These are phyloP conservation scores for Abortiporus biennis DNA, from an alignment of 1,284 basidiomycete species.

Conservation along the genomic window DNA sequence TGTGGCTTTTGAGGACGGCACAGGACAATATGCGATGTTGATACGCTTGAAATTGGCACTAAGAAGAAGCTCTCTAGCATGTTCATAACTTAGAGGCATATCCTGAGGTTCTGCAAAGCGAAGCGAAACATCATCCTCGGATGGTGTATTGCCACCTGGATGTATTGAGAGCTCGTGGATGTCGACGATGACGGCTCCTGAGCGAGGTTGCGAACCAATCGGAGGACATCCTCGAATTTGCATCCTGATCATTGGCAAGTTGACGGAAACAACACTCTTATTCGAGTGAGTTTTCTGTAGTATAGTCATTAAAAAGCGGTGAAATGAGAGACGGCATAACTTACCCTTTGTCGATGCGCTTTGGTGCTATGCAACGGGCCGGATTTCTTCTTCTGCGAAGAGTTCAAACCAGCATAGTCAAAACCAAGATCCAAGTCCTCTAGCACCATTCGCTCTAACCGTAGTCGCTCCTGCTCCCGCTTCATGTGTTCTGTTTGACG, in stretches of 20 bases:
- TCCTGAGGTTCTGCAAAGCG: conserved; percentile 34
- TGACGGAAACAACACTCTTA: conserved; percentile 17
- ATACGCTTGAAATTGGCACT: not conserved
- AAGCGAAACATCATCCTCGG: conserved; percentile 19
- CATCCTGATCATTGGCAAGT: conserved; percentile 50
- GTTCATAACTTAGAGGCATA: conserved; percentile 1
- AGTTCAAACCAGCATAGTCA: no score
- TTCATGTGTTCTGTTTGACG: conserved; percentile 24
- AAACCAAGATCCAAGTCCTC: conserved; percentile 48
- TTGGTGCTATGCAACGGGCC: no score
- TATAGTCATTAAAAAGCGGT: conserved; percentile 6
- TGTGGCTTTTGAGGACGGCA: not conserved
- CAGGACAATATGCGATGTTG: conserved; percentile 2
- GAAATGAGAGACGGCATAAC: no score
- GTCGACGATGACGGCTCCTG: conserved; percentile 66
- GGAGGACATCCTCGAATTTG: conserved; percentile 55
- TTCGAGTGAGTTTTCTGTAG: conserved; percentile 9
- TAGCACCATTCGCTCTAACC: conserved; percentile 44
- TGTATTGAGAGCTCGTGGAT: conserved; percentile 45
- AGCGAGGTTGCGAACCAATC: conserved; percentile 34
- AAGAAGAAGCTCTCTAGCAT: not conserved
- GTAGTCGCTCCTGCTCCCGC: conserved; percentile 32
- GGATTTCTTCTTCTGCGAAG: no score
- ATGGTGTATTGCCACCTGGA: conserved; percentile 23
- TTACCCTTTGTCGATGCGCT: conserved; percentile 22